Evolutionary conservation across 306 rosid genomes (phyloP).

Genomic region (Bauhinia variegata): DNA sequence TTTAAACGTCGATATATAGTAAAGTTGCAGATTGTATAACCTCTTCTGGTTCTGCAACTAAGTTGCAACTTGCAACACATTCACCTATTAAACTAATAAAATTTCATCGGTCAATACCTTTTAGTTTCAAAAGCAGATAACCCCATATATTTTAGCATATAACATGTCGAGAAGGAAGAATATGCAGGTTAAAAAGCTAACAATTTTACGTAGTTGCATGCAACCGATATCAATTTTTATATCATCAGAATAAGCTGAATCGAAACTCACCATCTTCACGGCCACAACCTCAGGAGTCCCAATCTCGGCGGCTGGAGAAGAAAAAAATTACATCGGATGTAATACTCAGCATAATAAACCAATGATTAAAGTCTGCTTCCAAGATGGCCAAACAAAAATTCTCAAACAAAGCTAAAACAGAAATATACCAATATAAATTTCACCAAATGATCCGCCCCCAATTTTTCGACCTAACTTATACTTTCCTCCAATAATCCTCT

Average conservation of each 20-base stretch:
- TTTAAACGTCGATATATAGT: too few species aligned
- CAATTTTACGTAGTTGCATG: too few species aligned
- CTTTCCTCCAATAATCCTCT: conserved; percentile 64
- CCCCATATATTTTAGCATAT: background rate
- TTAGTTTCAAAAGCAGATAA: background rate
- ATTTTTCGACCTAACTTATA: conserved; percentile 74
- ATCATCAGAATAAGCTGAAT: background rate
- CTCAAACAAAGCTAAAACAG: background rate
- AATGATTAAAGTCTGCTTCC: background rate
- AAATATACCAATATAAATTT: conserved; percentile 61
- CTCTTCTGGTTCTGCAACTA: too few species aligned
- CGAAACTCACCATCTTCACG: conserved; percentile 61
- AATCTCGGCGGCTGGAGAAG: conserved; percentile 56
- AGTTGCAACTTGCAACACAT: background rate
- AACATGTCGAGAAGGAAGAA: conserved; percentile 1
- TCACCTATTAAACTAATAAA: background rate
- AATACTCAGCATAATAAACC: conserved; percentile 13
- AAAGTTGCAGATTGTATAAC: too few species aligned
- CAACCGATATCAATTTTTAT: background rate
- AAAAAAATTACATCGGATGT: background rate
- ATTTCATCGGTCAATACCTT: background rate
- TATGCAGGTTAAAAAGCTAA: background rate
- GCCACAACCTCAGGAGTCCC: conserved; percentile 69
- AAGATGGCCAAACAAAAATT: background rate
- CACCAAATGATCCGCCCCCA: conserved; percentile 79